Evolutionary conservation across 345 rosid genomes (phyloP), one percentile per base, ranked within the genome.

Genomic region (Limnanthes douglasii): DNA sequence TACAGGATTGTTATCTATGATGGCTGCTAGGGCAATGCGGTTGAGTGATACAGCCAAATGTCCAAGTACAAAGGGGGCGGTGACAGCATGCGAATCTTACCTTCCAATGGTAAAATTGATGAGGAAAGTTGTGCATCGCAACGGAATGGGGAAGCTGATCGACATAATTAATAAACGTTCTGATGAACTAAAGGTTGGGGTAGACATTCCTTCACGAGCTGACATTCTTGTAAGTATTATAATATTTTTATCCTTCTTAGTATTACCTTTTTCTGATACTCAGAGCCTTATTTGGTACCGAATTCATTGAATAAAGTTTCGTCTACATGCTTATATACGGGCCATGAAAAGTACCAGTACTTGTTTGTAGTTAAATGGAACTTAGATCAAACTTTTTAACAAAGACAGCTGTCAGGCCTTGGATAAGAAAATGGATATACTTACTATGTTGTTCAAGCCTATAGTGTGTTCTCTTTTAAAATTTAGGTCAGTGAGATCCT

Each of bases 1-100:
- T 49, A 79, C 97, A 41, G 97, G 95, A 1, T 63, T 88, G 69
- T 53, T 88, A 9, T 88, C 97, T 8, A 83, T 83, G 97, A 88
- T 83, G 97, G 78, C 84, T 43, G 92, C 80, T 1, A 61, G 75
- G 38, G 86, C 84, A 0, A 72, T 75, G 77, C 45, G 42, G 4
- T 32, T 31, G 9, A 36, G 51, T 25, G 69, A 59, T 5, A 35
- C 26, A 5, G 15, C 51, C 11, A 21, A 41, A 8, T 24, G 25
- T 4, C 28, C 12, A 19, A 43, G 29, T 15, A 18, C 46, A 6
- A 43, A 53, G 15, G 76, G 74, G 23, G 47, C 3, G 34, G 94
- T 83, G 19, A 84, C 94, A 26, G 84, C 98, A 2, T 84, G 79
- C 15, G 98, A 90, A 50, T 84, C 95, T 13, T 84, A 90, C 42